Evolutionary conservation across 306 rosid species (phyloP), one percentile per base, ranked within the genome.

Genomic region (Lathyrus oleraceus): DNA sequence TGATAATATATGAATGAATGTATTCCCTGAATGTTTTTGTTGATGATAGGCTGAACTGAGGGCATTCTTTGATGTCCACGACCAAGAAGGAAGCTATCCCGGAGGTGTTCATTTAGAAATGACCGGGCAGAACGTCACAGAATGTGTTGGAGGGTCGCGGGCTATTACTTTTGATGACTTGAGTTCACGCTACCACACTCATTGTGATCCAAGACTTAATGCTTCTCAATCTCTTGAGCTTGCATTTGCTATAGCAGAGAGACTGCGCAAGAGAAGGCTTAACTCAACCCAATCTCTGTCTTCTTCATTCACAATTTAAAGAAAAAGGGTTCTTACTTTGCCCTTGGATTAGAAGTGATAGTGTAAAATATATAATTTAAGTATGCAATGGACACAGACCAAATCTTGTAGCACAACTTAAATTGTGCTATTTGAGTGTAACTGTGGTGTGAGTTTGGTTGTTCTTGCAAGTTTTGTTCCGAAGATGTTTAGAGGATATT

Each of bases 61-160:
- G 71, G 87, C 87, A 42, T 84, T 84, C 81, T 84, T 84, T 43
- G 87, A 84, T 56, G 87, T 84, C 14, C 87, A 84, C 3, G 85
- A 84, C 14, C 78, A 83, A 65, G 87, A 80, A 70, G 87, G 87
- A 70, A 83, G 82, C 76, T 61, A 73, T 63, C 85, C 87, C 0
- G 85, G 85, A 28, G 87, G 87, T 39, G 87, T 83, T 68, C 87
- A 83, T 76, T 53, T 83, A 28, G 87, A 83, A 78, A 83, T 83
- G 87, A 80, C 84, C 0, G 86, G 83, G 53, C 86, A 82, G 81
- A 82, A 82, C 21, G 86, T 82, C 79, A 82, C 86, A 16, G 86
- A 83, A 66, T 83, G 87, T 15, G 80, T 83, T 36, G 87, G 87
- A 69, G 87, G 87, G 23, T 84, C 87, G 5, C 38, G 76, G 21